Base-by-base conservation (phyloP, 2,329 filamentous ascomycete species). In the Colletotrichum australisinense region DNA sequence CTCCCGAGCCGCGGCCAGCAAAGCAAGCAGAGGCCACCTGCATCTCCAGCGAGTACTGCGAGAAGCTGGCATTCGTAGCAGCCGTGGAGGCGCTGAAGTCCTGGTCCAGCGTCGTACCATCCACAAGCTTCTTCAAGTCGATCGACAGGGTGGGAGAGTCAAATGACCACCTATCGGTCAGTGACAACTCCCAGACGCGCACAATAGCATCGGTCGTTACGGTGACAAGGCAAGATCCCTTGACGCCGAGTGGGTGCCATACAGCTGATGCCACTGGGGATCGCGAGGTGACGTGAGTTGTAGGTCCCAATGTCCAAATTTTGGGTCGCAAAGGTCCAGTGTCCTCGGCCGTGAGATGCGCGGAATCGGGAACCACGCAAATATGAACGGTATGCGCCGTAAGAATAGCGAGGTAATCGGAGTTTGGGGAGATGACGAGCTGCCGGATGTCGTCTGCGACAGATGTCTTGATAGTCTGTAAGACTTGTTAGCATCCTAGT, bases 11-110 rank as follows among this genome's bases (percentile, higher is more conserved):
- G 75, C 88, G 87, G 14, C 85, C 86, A 46, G 88, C 86, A 84
- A 99, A 99, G 80, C 92, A 94, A 63, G 95, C 95, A 2, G 95
- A 93, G 4, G 95, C 95, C 26, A 97, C 95, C 79, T 98, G 94
- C 93, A 99, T 97, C 80, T 98, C 95, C 72, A 97, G 92, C 1
- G 90, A 91, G 80, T 98, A 95, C 0, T 95, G 93, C 1, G 95
- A 98, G 78, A 97, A 98, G 11, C 91, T 93, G 77, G 93, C 94
- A 80, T 91, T 95, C 56, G 91, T 93, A 8, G 92, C 90, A 75
- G 92, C 92, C 24, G 89, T 90, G 1, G 94, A 94, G 6, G 94
- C 94, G 38, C 91, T 88, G 79, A 98, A 94, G 80, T 98, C 94
- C 77, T 97, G 93, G 75, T 97, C 93, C 22, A 93, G 87, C 4